phyloP scores from a whole-genome alignment of 768 basidiomycete genomes.

The Dacryopinax spathularia region DNA sequence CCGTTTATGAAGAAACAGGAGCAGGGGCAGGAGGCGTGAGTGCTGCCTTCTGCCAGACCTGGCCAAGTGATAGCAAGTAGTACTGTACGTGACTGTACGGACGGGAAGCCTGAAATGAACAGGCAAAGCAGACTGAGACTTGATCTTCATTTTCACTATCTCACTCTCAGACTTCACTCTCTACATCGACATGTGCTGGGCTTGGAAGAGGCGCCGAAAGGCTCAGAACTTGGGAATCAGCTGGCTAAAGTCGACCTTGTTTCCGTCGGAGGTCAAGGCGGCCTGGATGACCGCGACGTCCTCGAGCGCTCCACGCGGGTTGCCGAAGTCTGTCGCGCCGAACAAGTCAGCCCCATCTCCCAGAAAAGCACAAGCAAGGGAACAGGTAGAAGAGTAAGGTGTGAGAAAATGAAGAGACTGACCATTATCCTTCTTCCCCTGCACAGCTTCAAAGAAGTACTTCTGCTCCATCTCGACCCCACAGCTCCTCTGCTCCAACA shows the following conservation, averaged over 20 bases:
- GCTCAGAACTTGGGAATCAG: slow-evolving; percentile 15
- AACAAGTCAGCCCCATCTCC: background rate
- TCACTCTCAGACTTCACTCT: background rate
- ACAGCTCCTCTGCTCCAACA: slow-evolving; percentile 10
- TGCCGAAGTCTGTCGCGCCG: slow-evolving; percentile 30
- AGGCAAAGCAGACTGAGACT: background rate
- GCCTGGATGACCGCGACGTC: slow-evolving; percentile 76
- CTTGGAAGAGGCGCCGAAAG: background rate
- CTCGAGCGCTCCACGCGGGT: slow-evolving; percentile 45
- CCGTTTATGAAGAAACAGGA: background rate
- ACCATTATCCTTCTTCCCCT: slow-evolving; percentile 35
- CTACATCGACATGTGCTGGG: background rate
- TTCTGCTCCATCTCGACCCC: slow-evolving; percentile 46
- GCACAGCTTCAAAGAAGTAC: slow-evolving; percentile 45
- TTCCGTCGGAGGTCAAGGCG: slow-evolving; percentile 50
- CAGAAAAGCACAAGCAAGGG: too few relatives aligned
- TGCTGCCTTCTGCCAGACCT: too few relatives aligned
- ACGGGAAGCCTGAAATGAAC: background rate
- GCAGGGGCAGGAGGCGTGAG: too few relatives aligned
- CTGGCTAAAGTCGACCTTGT: slow-evolving; percentile 39
- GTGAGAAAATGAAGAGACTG: background rate
- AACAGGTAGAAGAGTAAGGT: too few relatives aligned
- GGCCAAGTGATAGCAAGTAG: background rate
- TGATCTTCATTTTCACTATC: background rate
- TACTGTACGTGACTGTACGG: background rate